phyloP scores from a whole-genome alignment of 2,329 filamentous ascomycete genomes.

The Calonectria multiphialidica region DNA sequence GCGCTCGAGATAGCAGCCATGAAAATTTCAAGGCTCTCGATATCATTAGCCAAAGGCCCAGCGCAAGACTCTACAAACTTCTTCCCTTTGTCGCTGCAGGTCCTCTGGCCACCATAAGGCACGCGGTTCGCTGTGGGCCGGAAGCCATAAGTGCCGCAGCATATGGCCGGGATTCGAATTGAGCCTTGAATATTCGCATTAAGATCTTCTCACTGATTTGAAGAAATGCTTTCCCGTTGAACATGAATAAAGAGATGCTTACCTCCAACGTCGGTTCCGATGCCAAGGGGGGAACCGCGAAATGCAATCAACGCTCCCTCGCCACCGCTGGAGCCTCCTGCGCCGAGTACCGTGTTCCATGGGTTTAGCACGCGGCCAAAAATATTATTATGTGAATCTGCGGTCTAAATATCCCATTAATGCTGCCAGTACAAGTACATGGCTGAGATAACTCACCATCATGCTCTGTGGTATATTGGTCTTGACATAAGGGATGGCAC shows the following conservation, averaged over 20 bases:
- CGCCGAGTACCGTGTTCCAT: constrained; percentile 64
- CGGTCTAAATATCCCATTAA: too few species aligned
- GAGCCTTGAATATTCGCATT: constrained; percentile 24
- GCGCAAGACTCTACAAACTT: not conserved
- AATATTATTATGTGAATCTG: constrained; percentile 56
- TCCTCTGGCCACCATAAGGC: constrained; percentile 1
- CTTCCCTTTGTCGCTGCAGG: not conserved
- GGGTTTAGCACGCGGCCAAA: constrained; percentile 72
- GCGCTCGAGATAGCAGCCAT: not conserved
- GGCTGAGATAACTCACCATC: constrained; percentile 30
- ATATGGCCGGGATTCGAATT: constrained; percentile 39
- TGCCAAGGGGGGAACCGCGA: constrained; percentile 47
- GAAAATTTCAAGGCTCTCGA: not conserved
- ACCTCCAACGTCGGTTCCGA: constrained; percentile 50
- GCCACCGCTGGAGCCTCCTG: constrained; percentile 73
- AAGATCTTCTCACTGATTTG: not conserved
- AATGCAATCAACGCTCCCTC: constrained; percentile 49
- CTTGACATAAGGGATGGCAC: constrained; percentile 27
- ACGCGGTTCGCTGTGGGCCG: constrained; percentile 23
- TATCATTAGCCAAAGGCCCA: not conserved
- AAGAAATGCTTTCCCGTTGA: not conserved
- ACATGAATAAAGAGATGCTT: not conserved
- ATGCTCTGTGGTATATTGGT: constrained; percentile 29
- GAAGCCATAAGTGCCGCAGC: constrained; percentile 35
- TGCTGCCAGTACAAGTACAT: too few species aligned